Evolutionary conservation across 805 yeast genomes (phyloP).

Genomic region (Sugiyamaella americana): DNA sequence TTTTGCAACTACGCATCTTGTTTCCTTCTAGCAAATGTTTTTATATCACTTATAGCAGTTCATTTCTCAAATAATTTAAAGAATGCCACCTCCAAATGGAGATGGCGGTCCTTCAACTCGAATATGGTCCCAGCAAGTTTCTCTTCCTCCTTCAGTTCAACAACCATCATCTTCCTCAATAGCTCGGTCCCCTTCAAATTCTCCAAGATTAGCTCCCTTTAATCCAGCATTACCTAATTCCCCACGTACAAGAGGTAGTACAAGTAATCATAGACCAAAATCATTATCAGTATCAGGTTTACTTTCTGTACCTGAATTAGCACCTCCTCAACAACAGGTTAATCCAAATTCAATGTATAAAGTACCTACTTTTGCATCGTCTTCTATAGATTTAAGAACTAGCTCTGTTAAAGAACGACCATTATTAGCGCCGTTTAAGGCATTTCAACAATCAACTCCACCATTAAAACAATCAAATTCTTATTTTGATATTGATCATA

Average conservation of each 20-base stretch:
- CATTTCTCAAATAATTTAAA: too few relatives aligned
- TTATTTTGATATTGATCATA: background rate
- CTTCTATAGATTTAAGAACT: background rate
- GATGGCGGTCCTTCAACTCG: background rate
- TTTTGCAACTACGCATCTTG: too few relatives aligned
- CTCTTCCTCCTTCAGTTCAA: background rate
- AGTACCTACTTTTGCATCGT: background rate
- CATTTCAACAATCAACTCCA: background rate
- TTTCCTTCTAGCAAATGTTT: too few relatives aligned
- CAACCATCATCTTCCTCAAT: background rate
- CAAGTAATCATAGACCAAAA: background rate
- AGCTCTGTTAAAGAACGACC: background rate
- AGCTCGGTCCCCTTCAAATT: background rate
- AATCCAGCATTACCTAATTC: background rate
- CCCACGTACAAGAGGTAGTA: background rate
- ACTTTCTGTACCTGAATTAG: background rate
- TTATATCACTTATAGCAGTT: too few relatives aligned
- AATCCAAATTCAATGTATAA: background rate
- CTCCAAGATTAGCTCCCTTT: background rate
- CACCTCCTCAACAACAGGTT: background rate
- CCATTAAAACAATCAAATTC: background rate
- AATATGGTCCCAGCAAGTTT: background rate
- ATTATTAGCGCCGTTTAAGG: constrained; percentile 1
- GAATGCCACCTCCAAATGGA: background rate
- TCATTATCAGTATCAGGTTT: background rate